A percentile compares a stretch with the other conserved stretches of the same genome.
Evolutionary conservation across 495 filamentous ascomycete genomes (phyloP).

Genomic region (Filosporella fistucella): DNA sequence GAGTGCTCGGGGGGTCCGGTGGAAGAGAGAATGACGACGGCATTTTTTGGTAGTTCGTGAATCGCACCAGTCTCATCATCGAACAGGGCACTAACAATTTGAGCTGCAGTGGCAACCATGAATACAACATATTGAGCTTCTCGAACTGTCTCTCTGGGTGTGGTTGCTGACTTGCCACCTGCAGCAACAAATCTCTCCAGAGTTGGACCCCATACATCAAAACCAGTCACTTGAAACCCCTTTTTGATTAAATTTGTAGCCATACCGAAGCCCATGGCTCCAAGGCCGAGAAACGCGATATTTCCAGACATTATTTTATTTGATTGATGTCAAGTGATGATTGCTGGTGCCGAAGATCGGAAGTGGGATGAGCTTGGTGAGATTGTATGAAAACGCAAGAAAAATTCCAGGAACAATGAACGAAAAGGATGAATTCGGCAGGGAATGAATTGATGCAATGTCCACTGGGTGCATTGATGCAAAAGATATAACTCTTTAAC

Average conservation of each 20-base stretch:
- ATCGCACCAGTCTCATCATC: slow-evolving; percentile 55
- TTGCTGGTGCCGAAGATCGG: too few species aligned
- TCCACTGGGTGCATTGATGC: too few species aligned
- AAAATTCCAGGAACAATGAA: too few species aligned
- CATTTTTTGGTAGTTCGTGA: slow-evolving; percentile 47
- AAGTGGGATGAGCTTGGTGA: too few species aligned
- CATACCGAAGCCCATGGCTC: slow-evolving; percentile 85
- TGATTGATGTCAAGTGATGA: not conserved
- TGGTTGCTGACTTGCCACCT: slow-evolving; percentile 57
- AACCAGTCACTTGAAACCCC: slow-evolving; percentile 66
- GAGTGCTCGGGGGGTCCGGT: slow-evolving; percentile 69
- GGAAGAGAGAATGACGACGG: slow-evolving; percentile 66
- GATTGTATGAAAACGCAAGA: too few species aligned
- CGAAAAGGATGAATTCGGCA: too few species aligned
- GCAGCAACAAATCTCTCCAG: slow-evolving; percentile 64
- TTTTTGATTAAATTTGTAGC: slow-evolving; percentile 70
- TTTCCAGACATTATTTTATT: slow-evolving; percentile 15
- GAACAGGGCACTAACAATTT: slow-evolving; percentile 64
- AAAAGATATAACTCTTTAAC: too few species aligned
- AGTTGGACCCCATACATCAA: slow-evolving; percentile 69
- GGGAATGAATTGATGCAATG: too few species aligned
- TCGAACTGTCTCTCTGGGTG: slow-evolving; percentile 59
- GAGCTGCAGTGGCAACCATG: slow-evolving; percentile 76
- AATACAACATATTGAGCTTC: slow-evolving; percentile 60
- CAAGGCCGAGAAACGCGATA: slow-evolving; percentile 76